These are phyloP conservation scores for Geranium incanum DNA, from an alignment of 441 rosid species.

Conservation along the genomic window DNA sequence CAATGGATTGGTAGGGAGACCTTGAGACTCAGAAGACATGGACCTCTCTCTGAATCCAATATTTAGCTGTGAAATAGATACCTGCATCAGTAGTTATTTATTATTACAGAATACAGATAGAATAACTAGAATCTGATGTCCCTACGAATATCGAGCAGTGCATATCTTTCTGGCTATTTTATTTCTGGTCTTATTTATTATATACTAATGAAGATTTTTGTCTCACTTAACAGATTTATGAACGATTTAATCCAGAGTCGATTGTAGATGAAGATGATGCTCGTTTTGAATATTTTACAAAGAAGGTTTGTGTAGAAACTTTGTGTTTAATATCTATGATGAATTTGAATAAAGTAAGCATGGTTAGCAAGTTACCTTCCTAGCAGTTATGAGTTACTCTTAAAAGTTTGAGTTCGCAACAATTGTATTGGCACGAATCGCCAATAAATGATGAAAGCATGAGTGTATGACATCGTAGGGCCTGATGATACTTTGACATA, in stretches of 20 bases:
- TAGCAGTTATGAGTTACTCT: too few species aligned
- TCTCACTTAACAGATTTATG: constrained; percentile 53
- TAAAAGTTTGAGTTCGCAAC: too few species aligned
- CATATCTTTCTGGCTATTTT: not conserved
- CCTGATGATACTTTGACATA: not conserved
- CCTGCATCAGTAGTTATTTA: not conserved
- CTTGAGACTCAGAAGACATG: too few species aligned
- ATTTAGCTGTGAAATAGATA: not conserved
- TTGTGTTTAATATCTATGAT: too few species aligned
- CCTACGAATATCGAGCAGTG: not conserved
- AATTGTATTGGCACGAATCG: too few species aligned
- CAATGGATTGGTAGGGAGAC: too few species aligned
- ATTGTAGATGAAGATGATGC: constrained; percentile 55
- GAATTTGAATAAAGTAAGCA: too few species aligned
- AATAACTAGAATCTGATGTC: not conserved
- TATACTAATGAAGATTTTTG: constrained; percentile 13
- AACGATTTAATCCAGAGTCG: constrained; percentile 64
- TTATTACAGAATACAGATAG: too few species aligned
- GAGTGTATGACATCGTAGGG: too few species aligned
- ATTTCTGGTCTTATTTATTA: not conserved
- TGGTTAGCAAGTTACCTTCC: too few species aligned
- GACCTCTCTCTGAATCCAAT: too few species aligned
- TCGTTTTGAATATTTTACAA: constrained; percentile 72
- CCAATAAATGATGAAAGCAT: too few species aligned
- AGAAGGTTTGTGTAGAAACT: constrained; percentile 46